phyloP scores from a whole-genome alignment of 2,329 filamentous ascomycete genomes.

The Stagonosporopsis vannaccii region DNA sequence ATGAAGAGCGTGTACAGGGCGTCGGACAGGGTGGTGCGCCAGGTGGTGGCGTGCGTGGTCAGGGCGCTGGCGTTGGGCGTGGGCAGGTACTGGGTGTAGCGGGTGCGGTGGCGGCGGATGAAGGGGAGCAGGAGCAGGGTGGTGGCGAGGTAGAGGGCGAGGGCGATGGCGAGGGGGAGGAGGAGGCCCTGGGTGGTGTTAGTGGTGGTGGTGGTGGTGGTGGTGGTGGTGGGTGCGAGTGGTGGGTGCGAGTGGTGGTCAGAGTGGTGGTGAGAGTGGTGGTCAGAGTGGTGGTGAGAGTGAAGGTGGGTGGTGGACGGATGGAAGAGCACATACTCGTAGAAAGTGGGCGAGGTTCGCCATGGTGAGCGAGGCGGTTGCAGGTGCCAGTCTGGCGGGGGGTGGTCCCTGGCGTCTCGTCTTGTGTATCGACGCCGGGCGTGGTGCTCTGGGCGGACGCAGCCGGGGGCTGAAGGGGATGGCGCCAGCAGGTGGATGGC shows the following conservation, averaged over 20 bases:
- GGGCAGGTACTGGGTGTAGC: conserved; percentile 56
- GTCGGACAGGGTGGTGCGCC: conserved; percentile 47
- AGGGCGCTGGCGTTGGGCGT: conserved; percentile 35
- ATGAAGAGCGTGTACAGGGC: conserved; percentile 44
- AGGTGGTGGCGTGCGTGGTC: conserved; percentile 27
- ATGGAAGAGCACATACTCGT: conserved; percentile 33
- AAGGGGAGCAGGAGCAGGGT: conserved; percentile 54
- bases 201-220: conserved; percentile 5
- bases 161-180: conserved; percentile 55
- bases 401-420: neutral
- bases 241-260: too few relatives aligned
- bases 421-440: too few relatives aligned
- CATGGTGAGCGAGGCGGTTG: conserved; percentile 32
- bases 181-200: conserved; percentile 50
- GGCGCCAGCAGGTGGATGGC: too few relatives aligned
- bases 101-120: conserved; percentile 52
- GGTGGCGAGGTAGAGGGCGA: conserved; percentile 52
- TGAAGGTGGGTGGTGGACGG: neutral
- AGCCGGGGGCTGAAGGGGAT: conserved; percentile 3
- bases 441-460: conserved; percentile 5
- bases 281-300: neutral
- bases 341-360: conserved; percentile 44
- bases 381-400: conserved; percentile 4
- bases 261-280: conserved; percentile 14
- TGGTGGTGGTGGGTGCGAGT: neutral